These are phyloP conservation scores for Lipomyces oligophaga DNA, from an alignment of 805 yeast species.

Conservation along the genomic window DNA sequence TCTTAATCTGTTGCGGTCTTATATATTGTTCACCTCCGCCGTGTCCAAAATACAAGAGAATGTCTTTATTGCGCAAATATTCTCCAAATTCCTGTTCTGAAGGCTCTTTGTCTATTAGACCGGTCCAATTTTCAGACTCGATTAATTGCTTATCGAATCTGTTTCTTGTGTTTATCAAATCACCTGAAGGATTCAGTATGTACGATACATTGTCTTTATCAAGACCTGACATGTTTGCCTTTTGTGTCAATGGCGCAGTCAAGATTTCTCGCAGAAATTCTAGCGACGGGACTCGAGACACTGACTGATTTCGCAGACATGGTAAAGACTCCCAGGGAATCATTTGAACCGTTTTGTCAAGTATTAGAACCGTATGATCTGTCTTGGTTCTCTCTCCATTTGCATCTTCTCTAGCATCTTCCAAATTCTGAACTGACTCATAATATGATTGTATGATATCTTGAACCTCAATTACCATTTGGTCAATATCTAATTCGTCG, in stretches of 20 bases:
- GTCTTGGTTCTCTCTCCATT: constrained; percentile 9
- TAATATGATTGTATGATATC: constrained; percentile 34
- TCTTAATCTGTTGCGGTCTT: constrained; percentile 51
- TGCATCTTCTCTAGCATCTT: neutral
- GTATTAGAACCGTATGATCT: constrained; percentile 64
- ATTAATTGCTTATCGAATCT: constrained; percentile 43
- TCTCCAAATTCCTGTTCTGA: constrained; percentile 49
- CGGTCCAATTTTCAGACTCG: constrained; percentile 45
- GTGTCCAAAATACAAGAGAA: constrained; percentile 84
- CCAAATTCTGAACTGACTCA: constrained; percentile 11
- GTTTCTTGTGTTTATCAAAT: constrained; percentile 62
- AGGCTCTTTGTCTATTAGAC: constrained; percentile 56
- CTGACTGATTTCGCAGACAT: constrained; percentile 50
- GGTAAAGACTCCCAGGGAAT: constrained; percentile 91
- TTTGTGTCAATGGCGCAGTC: constrained; percentile 17
- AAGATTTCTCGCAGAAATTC: constrained; percentile 44
- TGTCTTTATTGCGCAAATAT: constrained; percentile 43
- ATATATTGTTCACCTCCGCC: constrained; percentile 93
- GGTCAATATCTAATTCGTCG: constrained; percentile 61
- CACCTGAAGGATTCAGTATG: constrained; percentile 79
- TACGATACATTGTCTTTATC: constrained; percentile 45
- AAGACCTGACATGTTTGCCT: neutral
- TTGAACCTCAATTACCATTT: constrained; percentile 50
- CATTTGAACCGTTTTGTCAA: constrained; percentile 59
- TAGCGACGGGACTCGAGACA: constrained; percentile 74